Conservation (phyloP, 768 basidiomycete species). For the Tremella mesenterica region DNA sequence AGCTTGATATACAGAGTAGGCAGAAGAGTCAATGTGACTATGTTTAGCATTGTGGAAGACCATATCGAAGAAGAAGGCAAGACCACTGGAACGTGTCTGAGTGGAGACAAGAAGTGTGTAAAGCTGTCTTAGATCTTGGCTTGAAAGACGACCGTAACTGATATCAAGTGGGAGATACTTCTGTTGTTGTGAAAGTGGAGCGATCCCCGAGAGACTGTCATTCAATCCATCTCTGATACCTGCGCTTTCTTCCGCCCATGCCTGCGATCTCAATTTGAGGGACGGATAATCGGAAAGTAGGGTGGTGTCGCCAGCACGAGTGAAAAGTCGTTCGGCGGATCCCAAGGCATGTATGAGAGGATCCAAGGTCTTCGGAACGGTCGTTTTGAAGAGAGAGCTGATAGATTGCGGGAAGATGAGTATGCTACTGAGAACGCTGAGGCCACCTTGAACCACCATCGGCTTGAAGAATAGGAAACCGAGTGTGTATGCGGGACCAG, state of each 20-base stretch:
- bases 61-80: conserved; percentile 42
- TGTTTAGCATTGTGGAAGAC: conserved; percentile 32
- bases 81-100: conserved; percentile 34
- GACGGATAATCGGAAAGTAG: conserved; percentile 2
- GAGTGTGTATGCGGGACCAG: conserved; percentile 21
- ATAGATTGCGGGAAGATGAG: conserved; percentile 41
- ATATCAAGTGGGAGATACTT: conserved; percentile 36
- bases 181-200: conserved; percentile 32
- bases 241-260: conserved; percentile 29
- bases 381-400: conserved; percentile 25
- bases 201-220: conserved; percentile 25
- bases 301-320: neutral
- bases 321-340: conserved; percentile 25
- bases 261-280: conserved; percentile 2
- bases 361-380: conserved; percentile 25
- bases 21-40: conserved; percentile 37
- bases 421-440: conserved; percentile 27
- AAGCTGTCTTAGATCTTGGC: conserved; percentile 29
- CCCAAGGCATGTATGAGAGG: conserved; percentile 23
- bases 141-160: conserved; percentile 30
- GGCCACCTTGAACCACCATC: conserved; percentile 37
- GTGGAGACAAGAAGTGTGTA: conserved; percentile 26
- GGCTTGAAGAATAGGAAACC: conserved; percentile 38
- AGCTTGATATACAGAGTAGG: conserved; percentile 25
- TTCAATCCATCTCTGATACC: conserved; percentile 23